Evolutionary conservation across 1,284 basidiomycete species (phyloP), one percentile per base, ranked within the genome.

Genomic region (Chondrostereum purpureum): DNA sequence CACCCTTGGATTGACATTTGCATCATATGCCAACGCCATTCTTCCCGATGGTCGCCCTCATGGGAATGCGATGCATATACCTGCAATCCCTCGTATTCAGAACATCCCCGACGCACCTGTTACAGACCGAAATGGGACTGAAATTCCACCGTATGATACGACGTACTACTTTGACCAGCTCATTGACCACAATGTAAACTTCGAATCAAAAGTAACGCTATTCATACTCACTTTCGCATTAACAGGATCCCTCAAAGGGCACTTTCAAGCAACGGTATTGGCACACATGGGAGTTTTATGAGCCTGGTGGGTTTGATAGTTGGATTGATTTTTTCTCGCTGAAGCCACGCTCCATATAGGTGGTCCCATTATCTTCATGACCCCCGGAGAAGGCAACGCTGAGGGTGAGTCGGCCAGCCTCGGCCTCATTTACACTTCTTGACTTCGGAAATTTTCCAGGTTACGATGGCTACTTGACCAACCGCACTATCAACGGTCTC

Each of bases 221-320:
- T n/a, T n/a, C n/a, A n/a, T n/a, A 77, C 54, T 84, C 87, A 57
- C 64, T 86, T 49, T 81, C 85, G 44, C 83, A 87, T 61, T 84
- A 87, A 59, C 76, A 67, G 47, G 71, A 83, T 46, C 78, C 82
- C 4, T 65, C 66, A n/a, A 64, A 77, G n/a, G 85, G 84, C n/a
- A 88, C 83, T 4, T 88, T 88, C 62, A 68, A 78, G 59, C 85
- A 88, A 60, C 72, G 84, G 27, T 88, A 72, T 62, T 85, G 79
- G 79, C 70, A 75, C 52, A 75, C 77, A 33, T 80, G 67, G 58
- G 76, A 83, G 57, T 80, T 69, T 55, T 85, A 83, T 54, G 66
- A 78, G 55, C 49, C 61, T 38, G 78, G 78, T 77, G 47, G 27
- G n/a, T n/a, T 5, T 36, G 31, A 24, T n/a, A 18, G 38, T 42